Evolutionary conservation across 495 filamentous ascomycete species (phyloP), one percentile per base, ranked within the genome.

Genomic region (Neurospora sp.): DNA sequence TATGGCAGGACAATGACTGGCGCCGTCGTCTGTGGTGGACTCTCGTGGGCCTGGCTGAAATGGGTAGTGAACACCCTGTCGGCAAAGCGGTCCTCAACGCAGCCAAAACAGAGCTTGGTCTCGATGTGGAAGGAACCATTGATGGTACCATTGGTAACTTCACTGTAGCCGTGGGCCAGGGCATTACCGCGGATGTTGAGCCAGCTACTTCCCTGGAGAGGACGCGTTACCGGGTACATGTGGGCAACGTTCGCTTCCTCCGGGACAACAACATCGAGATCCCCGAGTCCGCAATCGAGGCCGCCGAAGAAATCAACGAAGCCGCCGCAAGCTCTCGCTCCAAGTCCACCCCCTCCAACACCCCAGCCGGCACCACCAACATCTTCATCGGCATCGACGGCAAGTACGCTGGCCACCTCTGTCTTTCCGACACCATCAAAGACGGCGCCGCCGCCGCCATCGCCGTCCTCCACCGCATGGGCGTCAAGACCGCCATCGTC

Each of bases 51-150:
- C 90, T 98, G 6, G 90, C 95, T 2, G 96, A 99, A 79, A 93
- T 92, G 87, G 90, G 92, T 69, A 96, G 93, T 78, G 96, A 99
- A 82, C 96, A 99, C 81, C 96, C 96, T 0, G 91, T 98, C 73
- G 96, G 94, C 31, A 92, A 90, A 76, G 94, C 96, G 5, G 92
- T 98, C 70, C 80, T 94, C 20, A 78, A 83, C 12, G 89, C 88
- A 20, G 93, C 94, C 2, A 92, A 92, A 75, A 83, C 87, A 17
- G 87, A 93, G 74, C 87, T 97, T 8, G 90, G 90, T 7, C 81
- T 97, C 40, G 88, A 87, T 16, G 83, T 84, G 12, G 94, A 96
- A 70, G 90, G 89, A 8, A 87, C 89, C 17, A 83, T 98, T 41
- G 92, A 96, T 68, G 96, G 96, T 31, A 91, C 86, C 73, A 83